These are phyloP conservation scores for Cladosporium halotolerans DNA, from an alignment of 2,329 filamentous ascomycete genomes.

Conservation along the genomic window DNA sequence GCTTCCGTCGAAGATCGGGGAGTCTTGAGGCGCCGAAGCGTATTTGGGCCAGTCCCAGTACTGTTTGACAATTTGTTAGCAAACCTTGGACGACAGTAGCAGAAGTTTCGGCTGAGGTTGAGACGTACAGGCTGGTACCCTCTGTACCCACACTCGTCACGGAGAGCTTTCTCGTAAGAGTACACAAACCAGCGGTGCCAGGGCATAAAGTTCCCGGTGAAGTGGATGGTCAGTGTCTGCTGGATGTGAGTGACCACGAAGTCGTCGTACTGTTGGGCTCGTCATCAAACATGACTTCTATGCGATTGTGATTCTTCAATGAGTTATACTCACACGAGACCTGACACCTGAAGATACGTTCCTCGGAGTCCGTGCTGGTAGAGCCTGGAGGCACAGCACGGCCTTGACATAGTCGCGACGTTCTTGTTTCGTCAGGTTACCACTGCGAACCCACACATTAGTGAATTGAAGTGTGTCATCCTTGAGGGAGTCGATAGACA, in stretches of 20 bases:
- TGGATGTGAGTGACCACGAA: conserved; percentile 25
- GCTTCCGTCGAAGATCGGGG: conserved; percentile 52
- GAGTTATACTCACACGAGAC: neutral
- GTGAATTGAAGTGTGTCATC: neutral
- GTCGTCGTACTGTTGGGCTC: conserved; percentile 20
- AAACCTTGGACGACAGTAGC: neutral
- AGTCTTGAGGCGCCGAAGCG: conserved; percentile 38
- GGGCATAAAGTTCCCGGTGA: conserved; percentile 31
- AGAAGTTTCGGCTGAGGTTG: neutral
- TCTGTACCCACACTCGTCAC: conserved; percentile 40
- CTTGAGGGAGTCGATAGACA: neutral
- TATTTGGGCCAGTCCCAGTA: conserved; percentile 47
- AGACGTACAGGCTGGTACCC: conserved; percentile 32
- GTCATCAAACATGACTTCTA: too few relatives aligned
- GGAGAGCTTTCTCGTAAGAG: conserved; percentile 37
- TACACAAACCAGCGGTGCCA: conserved; percentile 41
- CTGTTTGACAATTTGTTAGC: conserved; percentile 20
- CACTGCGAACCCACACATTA: neutral
- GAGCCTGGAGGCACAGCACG: conserved; percentile 15
- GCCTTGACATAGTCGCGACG: conserved; percentile 15
- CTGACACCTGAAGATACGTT: conserved; percentile 4
- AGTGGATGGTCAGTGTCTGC: conserved; percentile 23
- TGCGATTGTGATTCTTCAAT: too few relatives aligned
- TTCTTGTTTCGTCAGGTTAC: neutral
- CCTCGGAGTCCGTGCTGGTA: conserved; percentile 1